These are phyloP conservation scores for Canavalia ensiformis DNA, from an alignment of 306 rosid genomes.

Conservation along the genomic window DNA sequence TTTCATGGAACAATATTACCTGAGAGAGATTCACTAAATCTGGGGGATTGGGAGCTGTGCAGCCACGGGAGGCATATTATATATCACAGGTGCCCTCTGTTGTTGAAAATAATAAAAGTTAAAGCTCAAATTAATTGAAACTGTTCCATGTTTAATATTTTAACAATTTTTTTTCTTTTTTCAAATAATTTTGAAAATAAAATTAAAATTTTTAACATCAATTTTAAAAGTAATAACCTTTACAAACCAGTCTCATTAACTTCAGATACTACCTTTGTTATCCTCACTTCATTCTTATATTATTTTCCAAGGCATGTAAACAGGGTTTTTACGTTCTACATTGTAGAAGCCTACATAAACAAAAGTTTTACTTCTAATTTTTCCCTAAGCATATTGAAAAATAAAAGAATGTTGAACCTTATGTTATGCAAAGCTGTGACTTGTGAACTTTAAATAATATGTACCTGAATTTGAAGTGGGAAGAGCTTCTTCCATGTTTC, in stretches of 20 bases:
- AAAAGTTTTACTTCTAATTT: too few species aligned
- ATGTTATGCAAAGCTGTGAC: too few species aligned
- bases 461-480: slow-evolving; percentile 50
- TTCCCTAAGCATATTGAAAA: too few species aligned
- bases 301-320: neutral
- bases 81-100: neutral
- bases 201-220: neutral
- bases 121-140: neutral
- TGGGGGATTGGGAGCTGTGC: neutral
- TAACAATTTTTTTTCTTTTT: neutral
- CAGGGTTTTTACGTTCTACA: too few species aligned
- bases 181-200: neutral
- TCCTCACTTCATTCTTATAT: neutral
- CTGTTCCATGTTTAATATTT: too few species aligned
- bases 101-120: neutral
- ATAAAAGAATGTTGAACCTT: too few species aligned
- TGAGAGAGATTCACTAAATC: neutral
- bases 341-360: too few species aligned
- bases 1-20: neutral
- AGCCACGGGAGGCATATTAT: slow-evolving; percentile 5
- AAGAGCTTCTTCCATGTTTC: slow-evolving; percentile 62
- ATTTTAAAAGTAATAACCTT: neutral
- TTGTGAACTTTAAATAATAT: too few species aligned
- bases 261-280: neutral
- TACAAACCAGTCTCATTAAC: neutral